Evolutionary conservation across 768 basidiomycete genomes (phyloP), one percentile per base, ranked within the genome.

Genomic region (Candolleomyces efflorescens): DNA sequence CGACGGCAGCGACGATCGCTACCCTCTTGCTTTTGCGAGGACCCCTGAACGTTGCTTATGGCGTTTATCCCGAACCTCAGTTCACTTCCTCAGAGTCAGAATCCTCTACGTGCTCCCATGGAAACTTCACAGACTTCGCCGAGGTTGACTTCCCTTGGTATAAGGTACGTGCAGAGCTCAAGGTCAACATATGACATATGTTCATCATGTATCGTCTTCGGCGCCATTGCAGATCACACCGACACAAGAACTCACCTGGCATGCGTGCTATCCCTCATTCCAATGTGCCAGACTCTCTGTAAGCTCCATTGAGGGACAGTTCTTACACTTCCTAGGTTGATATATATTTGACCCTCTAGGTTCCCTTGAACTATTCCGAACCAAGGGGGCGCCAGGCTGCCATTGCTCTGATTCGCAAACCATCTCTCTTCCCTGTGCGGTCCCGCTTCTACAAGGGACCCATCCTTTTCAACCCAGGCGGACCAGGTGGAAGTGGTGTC

Each of bases 391-490:
- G 60, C n/a, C 68, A 69, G 53, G 78, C 75, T 1, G 64, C 66
- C 22, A 76, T 81, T 24, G 81, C 79, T 0, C 56, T 81, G 9
- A 70, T 74, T 17, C 72, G 77, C n/a, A 67, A 73, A 32, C 75
- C 75, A 2, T 71, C 79, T 10, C 55, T 68, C 1, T 55, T 76
- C 0, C 60, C 67, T 0, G 43, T 53, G 0, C 57, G 46, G 15
- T 69, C 70, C 0, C 58, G 64, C 3, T 60, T 67, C 5, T 80
- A 79, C 58, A 73, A 72, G 23, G 80, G 80, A 0, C 78, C 78
- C 0, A 66, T 80, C 12, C 63, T 80, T 3, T 68, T 78, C 61
- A 80, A 80, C 53, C 79, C 78, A 1, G 77, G 79, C n/a, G 79
- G 80, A 0, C 80, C 79, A 1, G 80, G 79, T 7, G 75, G 73